Base-by-base conservation (phyloP, 2,329 filamentous ascomycete genomes). In the Xylaria sp. region DNA sequence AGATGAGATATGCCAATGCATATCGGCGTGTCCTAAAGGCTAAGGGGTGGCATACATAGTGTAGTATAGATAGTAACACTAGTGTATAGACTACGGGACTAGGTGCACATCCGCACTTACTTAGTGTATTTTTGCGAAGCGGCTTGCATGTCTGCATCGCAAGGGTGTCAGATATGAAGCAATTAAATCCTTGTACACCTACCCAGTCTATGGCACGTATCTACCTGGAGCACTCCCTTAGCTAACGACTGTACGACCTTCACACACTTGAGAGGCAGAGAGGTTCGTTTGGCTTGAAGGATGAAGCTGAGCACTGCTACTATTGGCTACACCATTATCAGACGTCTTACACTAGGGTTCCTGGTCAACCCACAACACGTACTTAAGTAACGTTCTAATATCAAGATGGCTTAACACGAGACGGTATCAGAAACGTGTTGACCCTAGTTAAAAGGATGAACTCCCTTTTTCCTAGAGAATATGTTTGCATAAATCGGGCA, bases 11-110 rank as follows among this genome's bases (percentile, higher is more conserved):
- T 52, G 1, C 15, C 39, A 31, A 67, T 58, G 64, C 64, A 64
- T 33, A 39, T 67, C 68, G 68, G 68, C 64, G 61, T 67, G 49
- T 64, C 68, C 68, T 70, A 25, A 33, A 25, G 28, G 51, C 68
- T 68, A 25, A 33, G 39, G 28, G 51, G 41, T 51, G n/a, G 23
- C 51, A 31, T 60, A 36, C 46, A 18, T 57, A n/a, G 31, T 20
- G n/a, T 56, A 25, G 49, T 43, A 58, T 58, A 58, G 56, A 58
- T 58, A 58, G 56, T 48, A 58, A 58, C 56, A 48, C 56, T 58
- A 58, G 55, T 28, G 58, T 33, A 60, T 46, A 36, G 46, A 12
- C 46, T 43, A 48, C n/a, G 25, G 18, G 18, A 33, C 48, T 54
- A 43, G 59, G 4, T 46, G 62, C 18, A 52, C 43, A 28, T 36